phyloP scores from a whole-genome alignment of 768 basidiomycete genomes.

The Serendipita sp. region DNA sequence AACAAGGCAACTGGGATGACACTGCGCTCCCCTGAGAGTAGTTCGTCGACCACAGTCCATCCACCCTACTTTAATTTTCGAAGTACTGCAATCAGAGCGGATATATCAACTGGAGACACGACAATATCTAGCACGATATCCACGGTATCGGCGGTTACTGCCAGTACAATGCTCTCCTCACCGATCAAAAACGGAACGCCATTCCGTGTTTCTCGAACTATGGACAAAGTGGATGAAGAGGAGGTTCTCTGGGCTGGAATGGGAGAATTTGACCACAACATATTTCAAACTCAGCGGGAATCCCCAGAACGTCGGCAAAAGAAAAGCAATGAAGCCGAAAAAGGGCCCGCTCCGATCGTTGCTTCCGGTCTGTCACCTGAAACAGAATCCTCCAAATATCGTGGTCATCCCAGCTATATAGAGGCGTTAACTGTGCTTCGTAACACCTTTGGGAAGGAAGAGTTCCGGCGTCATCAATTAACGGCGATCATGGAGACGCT shows the following conservation, averaged over 20 bases:
- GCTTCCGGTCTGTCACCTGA: neutral
- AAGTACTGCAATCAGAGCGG: neutral
- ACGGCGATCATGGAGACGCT: conserved; percentile 72
- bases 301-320: neutral
- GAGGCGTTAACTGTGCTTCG: conserved; percentile 43
- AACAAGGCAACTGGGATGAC: neutral
- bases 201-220: neutral
- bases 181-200: neutral
- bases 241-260: neutral
- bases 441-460: conserved; percentile 41
- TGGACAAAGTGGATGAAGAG: neutral
- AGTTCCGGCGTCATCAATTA: conserved; percentile 72
- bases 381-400: neutral
- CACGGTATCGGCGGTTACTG: neutral
- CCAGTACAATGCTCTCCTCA: no score
- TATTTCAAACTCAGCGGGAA: neutral
- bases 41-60: neutral
- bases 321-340: neutral
- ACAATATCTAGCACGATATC: neutral
- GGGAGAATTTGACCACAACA: neutral
- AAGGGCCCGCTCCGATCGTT: neutral
- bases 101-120: neutral
- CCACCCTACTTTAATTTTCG: neutral
- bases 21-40: neutral
- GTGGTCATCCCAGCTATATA: conserved; percentile 14